Percentiles rank a stretch among this genome's conserved stretches.
Evolutionary conservation across 768 basidiomycete species (phyloP).

Genomic region (Pilatotrama ljubarskyi): DNA sequence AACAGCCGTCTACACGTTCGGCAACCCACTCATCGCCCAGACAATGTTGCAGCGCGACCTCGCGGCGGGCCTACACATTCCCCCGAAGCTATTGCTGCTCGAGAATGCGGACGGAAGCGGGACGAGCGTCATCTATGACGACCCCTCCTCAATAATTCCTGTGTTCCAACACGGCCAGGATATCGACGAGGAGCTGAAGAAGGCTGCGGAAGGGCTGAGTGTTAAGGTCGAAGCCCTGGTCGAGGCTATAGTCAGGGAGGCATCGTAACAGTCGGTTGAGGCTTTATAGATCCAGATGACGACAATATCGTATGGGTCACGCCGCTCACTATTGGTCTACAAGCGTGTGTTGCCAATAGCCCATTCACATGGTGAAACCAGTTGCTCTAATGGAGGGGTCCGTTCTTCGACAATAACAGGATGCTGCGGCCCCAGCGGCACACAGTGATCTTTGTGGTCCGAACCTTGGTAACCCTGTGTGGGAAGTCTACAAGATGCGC

Average conservation of each 20-base stretch:
- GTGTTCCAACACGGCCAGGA: conserved; percentile 28
- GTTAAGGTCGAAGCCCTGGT: conserved; percentile 46
- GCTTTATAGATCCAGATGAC: no score
- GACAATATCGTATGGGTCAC: no score
- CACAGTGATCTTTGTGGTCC: no score
- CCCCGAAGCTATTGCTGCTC: conserved; percentile 45
- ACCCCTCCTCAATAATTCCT: conserved; percentile 48
- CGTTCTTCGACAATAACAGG: no score
- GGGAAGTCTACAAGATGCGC: no score
- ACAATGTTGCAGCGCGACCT: conserved; percentile 44
- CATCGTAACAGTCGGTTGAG: no score
- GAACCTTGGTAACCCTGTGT: no score
- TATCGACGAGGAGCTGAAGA: conserved; percentile 35
- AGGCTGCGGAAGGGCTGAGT: conserved; percentile 40
- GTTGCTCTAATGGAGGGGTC: no score
- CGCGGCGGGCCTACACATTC: conserved; percentile 43
- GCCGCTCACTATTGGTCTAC: no score
- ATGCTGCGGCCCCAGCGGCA: no score
- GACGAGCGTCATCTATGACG: conserved; percentile 46
- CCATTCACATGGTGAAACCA: no score
- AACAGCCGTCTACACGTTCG: conserved; percentile 46
- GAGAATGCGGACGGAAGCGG: conserved; percentile 41
- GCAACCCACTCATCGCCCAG: conserved; percentile 53
- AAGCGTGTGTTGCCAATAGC: no score
- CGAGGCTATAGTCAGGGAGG: conserved; percentile 12